These are phyloP conservation scores for Russula dissimulans DNA, from an alignment of 768 basidiomycete genomes.

Conservation along the genomic window DNA sequence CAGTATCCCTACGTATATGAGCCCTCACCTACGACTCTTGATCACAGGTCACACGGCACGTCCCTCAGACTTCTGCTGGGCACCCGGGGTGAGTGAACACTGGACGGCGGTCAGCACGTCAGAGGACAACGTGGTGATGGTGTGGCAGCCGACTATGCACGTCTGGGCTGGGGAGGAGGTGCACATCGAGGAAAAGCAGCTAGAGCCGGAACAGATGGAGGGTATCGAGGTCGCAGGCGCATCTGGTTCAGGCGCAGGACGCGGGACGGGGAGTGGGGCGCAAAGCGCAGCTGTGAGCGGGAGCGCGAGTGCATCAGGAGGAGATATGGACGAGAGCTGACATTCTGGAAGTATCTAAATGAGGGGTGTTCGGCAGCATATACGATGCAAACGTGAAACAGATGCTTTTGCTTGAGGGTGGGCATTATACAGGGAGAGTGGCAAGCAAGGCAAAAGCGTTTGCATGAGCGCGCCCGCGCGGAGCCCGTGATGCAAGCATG, in stretches of 20 bases:
- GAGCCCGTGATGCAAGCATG: background rate
- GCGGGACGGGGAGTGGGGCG: conserved; percentile 24
- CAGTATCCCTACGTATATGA: background rate
- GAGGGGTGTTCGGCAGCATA: background rate
- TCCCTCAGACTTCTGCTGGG: conserved; percentile 94
- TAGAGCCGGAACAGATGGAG: conserved; percentile 76
- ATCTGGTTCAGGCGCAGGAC: conserved; percentile 18
- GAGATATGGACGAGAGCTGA: conserved; percentile 31
- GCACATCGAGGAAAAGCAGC: conserved; percentile 73
- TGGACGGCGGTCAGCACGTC: conserved; percentile 87
- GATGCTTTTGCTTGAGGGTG: background rate
- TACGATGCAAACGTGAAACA: background rate
- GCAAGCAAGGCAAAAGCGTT: background rate
- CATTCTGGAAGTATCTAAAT: conserved; percentile 1
- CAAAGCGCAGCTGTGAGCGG: conserved; percentile 57
- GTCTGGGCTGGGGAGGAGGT: conserved; percentile 89
- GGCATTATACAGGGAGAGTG: background rate
- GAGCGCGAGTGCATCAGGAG: conserved; percentile 40
- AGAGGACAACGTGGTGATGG: conserved; percentile 94
- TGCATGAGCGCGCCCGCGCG: background rate
- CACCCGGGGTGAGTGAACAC: conserved; percentile 67
- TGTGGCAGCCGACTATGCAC: conserved; percentile 94
- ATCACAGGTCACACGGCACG: conserved; percentile 73
- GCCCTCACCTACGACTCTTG: conserved; percentile 1
- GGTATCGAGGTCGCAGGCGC: conserved; percentile 44